phyloP scores from a whole-genome alignment of 108 stramenopile species.

The Nitzschia sp. region DNA sequence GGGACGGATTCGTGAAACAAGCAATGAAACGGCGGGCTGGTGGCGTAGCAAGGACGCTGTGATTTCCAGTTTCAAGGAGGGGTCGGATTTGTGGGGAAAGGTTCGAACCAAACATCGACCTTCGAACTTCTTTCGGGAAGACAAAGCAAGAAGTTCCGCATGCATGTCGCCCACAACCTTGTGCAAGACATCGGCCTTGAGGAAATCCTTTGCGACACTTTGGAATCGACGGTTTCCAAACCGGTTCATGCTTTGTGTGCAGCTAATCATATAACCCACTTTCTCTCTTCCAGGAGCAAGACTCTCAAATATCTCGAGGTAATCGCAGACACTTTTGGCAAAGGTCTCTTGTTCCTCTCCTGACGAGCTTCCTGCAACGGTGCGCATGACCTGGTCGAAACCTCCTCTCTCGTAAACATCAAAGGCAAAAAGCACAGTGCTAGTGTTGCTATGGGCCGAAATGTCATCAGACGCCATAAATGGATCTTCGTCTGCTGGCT shows the following conservation, averaged over 20 bases:
- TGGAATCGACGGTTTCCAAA: slow-evolving; percentile 59
- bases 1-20: slow-evolving; percentile 42
- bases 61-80: slow-evolving; percentile 32
- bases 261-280: slow-evolving; percentile 58
- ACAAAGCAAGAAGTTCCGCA: slow-evolving; percentile 45
- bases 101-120: slow-evolving; percentile 41
- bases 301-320: slow-evolving; percentile 54
- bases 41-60: slow-evolving; percentile 47
- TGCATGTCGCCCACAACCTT: slow-evolving; percentile 57
- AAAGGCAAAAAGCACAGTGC: slow-evolving; percentile 39
- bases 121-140: slow-evolving; percentile 22
- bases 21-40: slow-evolving; percentile 50
- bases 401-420: slow-evolving; percentile 60
- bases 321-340: slow-evolving; percentile 39
- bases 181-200: slow-evolving; percentile 38
- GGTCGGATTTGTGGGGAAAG: slow-evolving; percentile 31
- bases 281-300: slow-evolving; percentile 45
- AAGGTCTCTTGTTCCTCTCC: slow-evolving; percentile 36
- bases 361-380: slow-evolving; percentile 31
- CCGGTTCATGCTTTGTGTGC: slow-evolving; percentile 57
- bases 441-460: slow-evolving; percentile 30
- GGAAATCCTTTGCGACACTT: slow-evolving; percentile 20
- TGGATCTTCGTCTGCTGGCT: slow-evolving; percentile 15
- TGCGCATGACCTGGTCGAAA: slow-evolving; percentile 52
- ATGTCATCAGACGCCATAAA: slow-evolving; percentile 21